These are phyloP conservation scores for Neurospora crassa DNA, from an alignment of 2,329 filamentous ascomycete genomes.

Conservation along the genomic window DNA sequence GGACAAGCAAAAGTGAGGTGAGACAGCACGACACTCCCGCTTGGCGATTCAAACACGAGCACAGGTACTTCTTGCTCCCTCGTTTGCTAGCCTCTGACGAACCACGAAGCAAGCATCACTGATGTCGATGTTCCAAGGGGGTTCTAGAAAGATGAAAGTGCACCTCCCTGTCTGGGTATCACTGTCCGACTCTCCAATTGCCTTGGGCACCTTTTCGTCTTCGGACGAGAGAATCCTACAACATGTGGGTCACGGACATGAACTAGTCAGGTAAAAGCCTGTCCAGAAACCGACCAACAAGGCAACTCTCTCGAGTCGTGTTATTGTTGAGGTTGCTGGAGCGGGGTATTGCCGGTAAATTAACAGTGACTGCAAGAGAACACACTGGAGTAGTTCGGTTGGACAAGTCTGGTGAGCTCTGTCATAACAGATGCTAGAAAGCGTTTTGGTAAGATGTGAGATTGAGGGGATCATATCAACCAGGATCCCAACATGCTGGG, in stretches of 20 bases:
- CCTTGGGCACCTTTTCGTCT: not conserved
- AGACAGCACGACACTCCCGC: not conserved
- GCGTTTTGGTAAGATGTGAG: not conserved
- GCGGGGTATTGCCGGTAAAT: not conserved
- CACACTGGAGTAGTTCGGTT: not conserved
- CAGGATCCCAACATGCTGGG: not conserved
- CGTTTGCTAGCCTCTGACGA: not conserved
- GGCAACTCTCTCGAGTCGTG: not conserved
- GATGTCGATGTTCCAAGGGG: conserved; percentile 5
- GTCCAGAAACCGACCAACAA: not conserved
- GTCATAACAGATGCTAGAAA: not conserved
- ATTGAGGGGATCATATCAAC: conserved; percentile 1
- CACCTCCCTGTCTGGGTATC: not conserved
- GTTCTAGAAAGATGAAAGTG: conserved; percentile 7
- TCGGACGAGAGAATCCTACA: not conserved
- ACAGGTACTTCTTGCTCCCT: not conserved
- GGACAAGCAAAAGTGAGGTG: not conserved
- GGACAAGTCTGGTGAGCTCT: not conserved
- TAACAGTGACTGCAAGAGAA: not conserved
- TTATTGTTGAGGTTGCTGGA: not conserved
- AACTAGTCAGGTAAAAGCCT: not conserved
- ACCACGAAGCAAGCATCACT: not conserved
- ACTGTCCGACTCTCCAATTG: not conserved
- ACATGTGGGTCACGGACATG: not conserved
- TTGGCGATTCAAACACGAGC: conserved; percentile 2